phyloP scores from a whole-genome alignment of 2,329 filamentous ascomycete species.

The Neopestalotiopsis sp. region DNA sequence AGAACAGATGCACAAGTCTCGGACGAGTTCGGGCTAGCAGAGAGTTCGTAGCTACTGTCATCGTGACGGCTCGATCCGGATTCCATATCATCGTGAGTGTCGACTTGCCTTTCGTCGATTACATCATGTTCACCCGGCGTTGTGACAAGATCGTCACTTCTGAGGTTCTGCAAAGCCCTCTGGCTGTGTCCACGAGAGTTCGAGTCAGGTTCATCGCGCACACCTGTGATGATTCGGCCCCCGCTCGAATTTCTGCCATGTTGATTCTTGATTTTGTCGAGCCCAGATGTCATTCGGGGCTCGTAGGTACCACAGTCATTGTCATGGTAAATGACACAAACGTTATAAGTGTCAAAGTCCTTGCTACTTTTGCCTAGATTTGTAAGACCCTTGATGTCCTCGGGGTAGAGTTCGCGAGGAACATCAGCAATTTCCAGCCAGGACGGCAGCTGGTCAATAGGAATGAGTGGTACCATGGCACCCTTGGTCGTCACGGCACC shows the following conservation, averaged over 20 bases:
- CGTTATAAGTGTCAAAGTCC: constrained; percentile 31
- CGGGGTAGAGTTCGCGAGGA: constrained; percentile 44
- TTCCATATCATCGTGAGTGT: background rate
- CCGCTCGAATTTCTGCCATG: background rate
- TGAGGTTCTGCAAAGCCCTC: background rate
- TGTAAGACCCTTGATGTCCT: constrained; percentile 43
- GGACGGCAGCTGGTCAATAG: constrained; percentile 55
- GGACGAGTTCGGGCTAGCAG: background rate
- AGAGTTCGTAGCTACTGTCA: background rate
- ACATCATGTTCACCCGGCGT: background rate
- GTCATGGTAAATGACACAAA: constrained; percentile 20
- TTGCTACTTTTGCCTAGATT: constrained; percentile 40
- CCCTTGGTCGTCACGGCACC: constrained; percentile 33
- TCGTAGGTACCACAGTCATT: background rate
- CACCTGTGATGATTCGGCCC: background rate
- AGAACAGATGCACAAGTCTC: background rate
- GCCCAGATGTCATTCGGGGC: background rate
- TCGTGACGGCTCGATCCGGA: background rate
- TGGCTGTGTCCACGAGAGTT: background rate
- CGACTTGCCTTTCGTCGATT: background rate
- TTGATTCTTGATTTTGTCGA: background rate
- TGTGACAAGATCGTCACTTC: background rate
- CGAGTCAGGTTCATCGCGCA: background rate
- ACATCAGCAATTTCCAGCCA: constrained; percentile 49
- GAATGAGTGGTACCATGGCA: constrained; percentile 57